Evolutionary conservation across 805 yeast genomes (phyloP).

Genomic region (Millerozyma acaciae): DNA sequence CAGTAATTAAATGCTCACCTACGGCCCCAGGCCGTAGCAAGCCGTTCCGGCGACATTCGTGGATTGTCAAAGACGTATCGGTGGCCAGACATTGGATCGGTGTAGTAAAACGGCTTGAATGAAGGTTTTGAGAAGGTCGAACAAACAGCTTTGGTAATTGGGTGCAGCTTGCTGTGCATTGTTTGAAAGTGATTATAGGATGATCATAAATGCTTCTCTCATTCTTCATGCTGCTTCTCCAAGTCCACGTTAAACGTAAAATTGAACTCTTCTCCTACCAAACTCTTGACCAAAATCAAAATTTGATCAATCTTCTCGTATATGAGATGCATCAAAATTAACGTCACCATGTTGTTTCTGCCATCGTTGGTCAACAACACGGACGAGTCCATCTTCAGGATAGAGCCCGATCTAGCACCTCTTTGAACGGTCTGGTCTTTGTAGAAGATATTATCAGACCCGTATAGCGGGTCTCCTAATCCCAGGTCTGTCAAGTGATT

Average conservation of each 20-base stretch:
- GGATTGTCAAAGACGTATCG: no score
- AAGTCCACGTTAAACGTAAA: constrained; percentile 4
- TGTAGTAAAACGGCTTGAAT: no score
- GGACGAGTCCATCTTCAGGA: neutral
- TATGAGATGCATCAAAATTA: constrained; percentile 26
- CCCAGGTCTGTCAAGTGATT: constrained; percentile 13
- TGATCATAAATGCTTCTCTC: no score
- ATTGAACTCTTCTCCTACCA: constrained; percentile 35
- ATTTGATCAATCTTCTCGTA: constrained; percentile 28
- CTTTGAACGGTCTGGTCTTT: neutral
- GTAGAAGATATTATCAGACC: constrained; percentile 4
- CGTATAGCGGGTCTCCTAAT: constrained; percentile 4
- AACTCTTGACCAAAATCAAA: constrained; percentile 23
- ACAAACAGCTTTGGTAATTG: no score
- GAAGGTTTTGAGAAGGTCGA: no score
- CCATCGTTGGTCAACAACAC: constrained; percentile 29
- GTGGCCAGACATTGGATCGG: no score
- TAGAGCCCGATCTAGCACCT: neutral
- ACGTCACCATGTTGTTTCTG: constrained; percentile 22
- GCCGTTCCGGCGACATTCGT: no score
- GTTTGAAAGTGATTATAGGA: no score
- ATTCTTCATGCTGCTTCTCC: no score
- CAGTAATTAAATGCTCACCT: no score
- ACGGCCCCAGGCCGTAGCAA: no score
- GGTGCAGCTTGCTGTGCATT: no score